A percentile compares a stretch with the other conserved stretches of the same genome.
Conservation (phyloP, 192 early-diverging fungal species). For the Spinellus fusiger region DNA sequence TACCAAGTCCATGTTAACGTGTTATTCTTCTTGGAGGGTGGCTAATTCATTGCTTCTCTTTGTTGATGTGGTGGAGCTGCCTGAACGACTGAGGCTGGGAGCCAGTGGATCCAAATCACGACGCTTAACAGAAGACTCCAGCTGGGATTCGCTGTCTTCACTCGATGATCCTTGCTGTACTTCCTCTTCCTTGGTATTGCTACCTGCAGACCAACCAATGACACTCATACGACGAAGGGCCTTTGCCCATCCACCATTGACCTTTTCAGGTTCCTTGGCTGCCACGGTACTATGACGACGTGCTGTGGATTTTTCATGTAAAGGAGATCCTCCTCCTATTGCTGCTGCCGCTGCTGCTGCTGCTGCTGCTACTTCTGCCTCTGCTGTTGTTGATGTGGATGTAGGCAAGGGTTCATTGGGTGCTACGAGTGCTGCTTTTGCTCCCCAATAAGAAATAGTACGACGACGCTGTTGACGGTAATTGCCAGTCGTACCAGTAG, state of each 20-base stretch:
- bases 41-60: slow-evolving; percentile 21
- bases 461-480: slow-evolving; percentile 23
- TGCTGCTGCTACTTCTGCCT: neutral
- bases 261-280: neutral
- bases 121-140: neutral
- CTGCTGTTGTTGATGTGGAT: neutral
- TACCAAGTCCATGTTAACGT: neutral
- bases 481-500: neutral
- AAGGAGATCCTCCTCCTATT: neutral
- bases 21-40: slow-evolving; percentile 24
- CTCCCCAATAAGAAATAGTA: slow-evolving; percentile 34
- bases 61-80: slow-evolving; percentile 19
- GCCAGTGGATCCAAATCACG: neutral
- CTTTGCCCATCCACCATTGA: slow-evolving; percentile 25
- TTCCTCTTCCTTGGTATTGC: neutral
- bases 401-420: slow-evolving; percentile 2
- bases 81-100: slow-evolving; percentile 7
- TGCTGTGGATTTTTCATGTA: neutral
- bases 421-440: neutral
- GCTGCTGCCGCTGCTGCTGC: neutral
- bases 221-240: slow-evolving; percentile 25
- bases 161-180: neutral
- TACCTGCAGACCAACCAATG: slow-evolving; percentile 21
- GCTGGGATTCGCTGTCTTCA: slow-evolving; percentile 10
- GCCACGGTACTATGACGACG: slow-evolving; percentile 4